Evolutionary conservation across 2,329 filamentous ascomycete species (phyloP), one percentile per base, ranked within the genome.

Genomic region (Fusarium verticillioides): DNA sequence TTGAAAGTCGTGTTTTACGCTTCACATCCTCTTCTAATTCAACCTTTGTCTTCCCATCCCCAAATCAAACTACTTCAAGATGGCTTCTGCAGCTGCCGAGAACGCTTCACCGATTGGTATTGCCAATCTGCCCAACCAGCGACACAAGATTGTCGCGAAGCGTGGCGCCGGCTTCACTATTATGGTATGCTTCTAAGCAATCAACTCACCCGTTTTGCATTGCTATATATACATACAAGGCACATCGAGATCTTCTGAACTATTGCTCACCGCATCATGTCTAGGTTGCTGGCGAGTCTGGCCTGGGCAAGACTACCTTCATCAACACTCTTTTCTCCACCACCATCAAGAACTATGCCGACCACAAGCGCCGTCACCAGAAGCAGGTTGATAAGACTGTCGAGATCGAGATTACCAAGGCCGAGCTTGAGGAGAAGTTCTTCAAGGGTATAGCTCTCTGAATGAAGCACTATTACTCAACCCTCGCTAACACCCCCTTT

Each of bases 241-340:
- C 65, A 59, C 60, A 42, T 53, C 36, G 28, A 39, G 44, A 52
- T 28, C 40, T 47, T 60, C 15, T n/a, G 61, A n/a, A 23, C 50
- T 63, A 13, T 66, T 34, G 58, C 71, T 67, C 64, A 71, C 70
- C 61, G 43, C 32, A 68, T 70, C 47, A 50, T 65, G 50, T 69
- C 53, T 80, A 97, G 95, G 95, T 98, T 86, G 96, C 96, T 87
- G 96, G 96, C 87, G 96, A 99, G 88, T 98, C 96, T 78, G 96
- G 96, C 82, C 87, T 98, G 79, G 96, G 96, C 88, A 99, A 99
- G 91, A 99, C 97, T 32, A 99, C 96, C 80, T 99, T 99, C 87
- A 98, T 99, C 91, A 99, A 99, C 92, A 99, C 96, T 69, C 92
- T 99, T 70, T 99, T 99, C 90, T 99, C 96, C 73, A 99, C 97